These are phyloP conservation scores for Ploettnerulaceae sp. DNA, from an alignment of 2,329 filamentous ascomycete genomes.

Conservation along the genomic window DNA sequence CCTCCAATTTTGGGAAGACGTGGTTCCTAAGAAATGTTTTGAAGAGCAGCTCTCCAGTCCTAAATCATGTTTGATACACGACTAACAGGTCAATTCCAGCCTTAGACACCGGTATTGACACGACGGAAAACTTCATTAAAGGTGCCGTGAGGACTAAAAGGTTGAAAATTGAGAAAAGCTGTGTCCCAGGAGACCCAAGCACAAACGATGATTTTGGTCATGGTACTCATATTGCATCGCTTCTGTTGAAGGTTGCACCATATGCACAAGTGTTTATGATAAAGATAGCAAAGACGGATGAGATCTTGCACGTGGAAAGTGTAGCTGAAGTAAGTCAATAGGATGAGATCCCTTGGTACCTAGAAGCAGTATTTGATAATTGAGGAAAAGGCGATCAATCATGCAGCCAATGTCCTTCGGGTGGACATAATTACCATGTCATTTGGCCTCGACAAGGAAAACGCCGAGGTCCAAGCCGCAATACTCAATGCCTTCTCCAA, in stretches of 20 bases:
- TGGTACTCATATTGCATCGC: slow-evolving; percentile 31
- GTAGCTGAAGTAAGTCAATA: slow-evolving; percentile 12
- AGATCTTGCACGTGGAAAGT: slow-evolving; percentile 9
- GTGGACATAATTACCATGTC: slow-evolving; percentile 27
- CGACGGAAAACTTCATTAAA: neutral
- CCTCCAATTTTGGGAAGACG: too few relatives aligned
- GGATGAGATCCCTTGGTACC: neutral
- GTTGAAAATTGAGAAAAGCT: slow-evolving; percentile 10
- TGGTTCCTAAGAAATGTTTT: too few relatives aligned
- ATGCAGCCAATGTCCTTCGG: slow-evolving; percentile 19
- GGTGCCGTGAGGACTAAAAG: neutral
- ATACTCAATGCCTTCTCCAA: slow-evolving; percentile 11
- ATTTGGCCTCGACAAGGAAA: slow-evolving; percentile 15
- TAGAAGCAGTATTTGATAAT: neutral
- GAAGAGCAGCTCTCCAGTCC: neutral
- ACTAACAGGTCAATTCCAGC: slow-evolving; percentile 9
- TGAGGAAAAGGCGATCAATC: slow-evolving; percentile 20
- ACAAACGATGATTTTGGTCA: slow-evolving; percentile 28
- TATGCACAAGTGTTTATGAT: slow-evolving; percentile 32
- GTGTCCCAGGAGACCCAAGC: slow-evolving; percentile 1
- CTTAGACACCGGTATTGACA: slow-evolving; percentile 14
- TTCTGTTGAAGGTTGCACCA: slow-evolving; percentile 30
- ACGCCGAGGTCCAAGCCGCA: slow-evolving; percentile 1
- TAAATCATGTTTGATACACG: neutral
- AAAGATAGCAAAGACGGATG: slow-evolving; percentile 21